These are phyloP conservation scores for Penicillium desertorum DNA, from an alignment of 495 filamentous ascomycete species.

Conservation along the genomic window DNA sequence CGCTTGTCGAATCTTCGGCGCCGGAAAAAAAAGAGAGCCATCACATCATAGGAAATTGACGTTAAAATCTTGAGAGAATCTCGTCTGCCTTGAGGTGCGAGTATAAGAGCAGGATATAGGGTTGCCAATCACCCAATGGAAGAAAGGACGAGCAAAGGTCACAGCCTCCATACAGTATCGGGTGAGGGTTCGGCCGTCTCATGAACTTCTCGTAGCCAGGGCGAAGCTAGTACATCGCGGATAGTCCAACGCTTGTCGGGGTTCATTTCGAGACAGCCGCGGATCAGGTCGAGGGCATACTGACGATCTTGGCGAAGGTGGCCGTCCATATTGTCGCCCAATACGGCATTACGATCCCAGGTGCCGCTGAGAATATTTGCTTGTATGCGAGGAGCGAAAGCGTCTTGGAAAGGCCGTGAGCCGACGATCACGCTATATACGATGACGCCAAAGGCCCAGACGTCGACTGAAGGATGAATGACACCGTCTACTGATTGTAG, in stretches of 20 bases:
- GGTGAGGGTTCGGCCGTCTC: conserved; percentile 27
- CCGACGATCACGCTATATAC: conserved; percentile 63
- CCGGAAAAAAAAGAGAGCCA: conserved; percentile 2
- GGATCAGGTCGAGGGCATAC: conserved; percentile 52
- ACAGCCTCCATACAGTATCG: conserved; percentile 41
- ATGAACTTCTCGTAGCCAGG: conserved; percentile 52
- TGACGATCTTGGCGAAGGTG: conserved; percentile 29
- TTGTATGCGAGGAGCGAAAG: conserved; percentile 58
- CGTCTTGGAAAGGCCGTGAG: conserved; percentile 65
- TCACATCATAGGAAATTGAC: background rate
- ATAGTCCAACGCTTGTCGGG: conserved; percentile 53
- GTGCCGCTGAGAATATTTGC: conserved; percentile 61
- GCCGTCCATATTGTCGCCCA: conserved; percentile 32
- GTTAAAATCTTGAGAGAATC: background rate
- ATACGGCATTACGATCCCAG: conserved; percentile 57
- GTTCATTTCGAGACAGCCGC: conserved; percentile 54
- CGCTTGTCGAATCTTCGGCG: conserved; percentile 12
- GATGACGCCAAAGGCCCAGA: conserved; percentile 74
- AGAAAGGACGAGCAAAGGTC: conserved; percentile 7
- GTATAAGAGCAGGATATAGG: background rate
- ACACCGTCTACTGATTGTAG: conserved; percentile 50
- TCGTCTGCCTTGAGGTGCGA: background rate
- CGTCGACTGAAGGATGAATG: conserved; percentile 58
- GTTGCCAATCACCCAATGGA: background rate
- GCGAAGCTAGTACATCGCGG: conserved; percentile 50